phyloP scores from a whole-genome alignment of 805 yeast genomes.

The Candida germanica region DNA sequence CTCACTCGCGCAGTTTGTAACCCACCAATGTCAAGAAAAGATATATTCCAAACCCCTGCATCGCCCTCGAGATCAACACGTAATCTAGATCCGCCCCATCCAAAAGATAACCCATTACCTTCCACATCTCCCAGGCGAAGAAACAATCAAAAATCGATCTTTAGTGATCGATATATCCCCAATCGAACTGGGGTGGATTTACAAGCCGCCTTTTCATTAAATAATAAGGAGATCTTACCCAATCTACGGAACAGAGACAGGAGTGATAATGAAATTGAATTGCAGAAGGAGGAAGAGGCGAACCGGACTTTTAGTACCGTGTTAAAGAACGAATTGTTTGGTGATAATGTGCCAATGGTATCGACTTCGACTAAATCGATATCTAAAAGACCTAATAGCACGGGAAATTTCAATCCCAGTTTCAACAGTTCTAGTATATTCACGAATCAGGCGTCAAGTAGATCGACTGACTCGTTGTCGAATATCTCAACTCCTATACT shows the following conservation, averaged over 20 bases:
- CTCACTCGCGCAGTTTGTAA: no score
- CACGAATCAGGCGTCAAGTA: conserved; percentile 9
- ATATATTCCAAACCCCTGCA: conserved; percentile 34
- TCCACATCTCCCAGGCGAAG: conserved; percentile 46
- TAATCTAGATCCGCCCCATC: conserved; percentile 34
- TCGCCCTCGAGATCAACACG: conserved; percentile 44
- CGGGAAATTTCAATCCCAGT: conserved; percentile 16
- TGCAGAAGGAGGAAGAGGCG: conserved; percentile 74
- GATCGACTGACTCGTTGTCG: conserved; percentile 12
- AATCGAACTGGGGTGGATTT: conserved; percentile 80
- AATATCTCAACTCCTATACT: conserved; percentile 2
- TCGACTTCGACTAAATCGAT: conserved; percentile 20
- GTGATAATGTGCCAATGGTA: conserved; percentile 69
- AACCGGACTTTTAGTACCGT: conserved; percentile 83
- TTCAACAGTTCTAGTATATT: neutral
- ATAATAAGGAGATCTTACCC: conserved; percentile 42
- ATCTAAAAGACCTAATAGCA: conserved; percentile 17
- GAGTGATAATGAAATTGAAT: conserved; percentile 59
- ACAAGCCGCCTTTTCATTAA: conserved; percentile 75
- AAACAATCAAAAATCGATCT: conserved; percentile 45
- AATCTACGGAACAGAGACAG: conserved; percentile 25
- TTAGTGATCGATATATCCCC: conserved; percentile 87
- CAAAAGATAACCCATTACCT: conserved; percentile 26
- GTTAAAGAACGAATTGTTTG: conserved; percentile 85
- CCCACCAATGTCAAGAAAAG: conserved; percentile 12